Evolutionary conservation across 306 rosid species (phyloP), one percentile per base, ranked within the genome.

Genomic region (Adenanthera pavonina): DNA sequence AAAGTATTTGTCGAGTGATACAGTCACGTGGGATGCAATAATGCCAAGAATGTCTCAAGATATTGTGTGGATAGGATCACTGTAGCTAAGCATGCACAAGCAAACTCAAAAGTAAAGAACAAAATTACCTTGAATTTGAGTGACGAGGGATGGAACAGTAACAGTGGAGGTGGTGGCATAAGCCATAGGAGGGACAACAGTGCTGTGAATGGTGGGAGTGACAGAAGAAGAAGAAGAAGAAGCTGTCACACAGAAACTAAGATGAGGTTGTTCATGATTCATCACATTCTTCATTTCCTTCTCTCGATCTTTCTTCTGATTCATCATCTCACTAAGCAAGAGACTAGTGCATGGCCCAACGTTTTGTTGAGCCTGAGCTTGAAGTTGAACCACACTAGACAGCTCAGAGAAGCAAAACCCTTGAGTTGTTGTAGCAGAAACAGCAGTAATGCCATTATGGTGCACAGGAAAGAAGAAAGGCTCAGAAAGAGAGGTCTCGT

Each of bases 391-490:
- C 44, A 89, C 83, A 70, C 80, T 86, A 1, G 89, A 84, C 2
- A 91, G 90, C 83, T 95, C 94, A 17, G 98, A 88, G 77, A 90
- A 93, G 83, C 87, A 88, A 89, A 95, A 87, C 51, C 94, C 97
- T 84, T 90, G 94, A 25, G 83, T 25, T 2, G 78, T 3, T 40
- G 64, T 56, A 2, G 64, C 8, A 20, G 64, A 3, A 3, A 40
- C 43, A 40, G 43, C 6, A 40, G 43, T 78, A 64, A 46, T 79
- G 44, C 78, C 86, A 14, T 70, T 66, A 40, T 69, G 77, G 62
- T 82, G 80, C 85, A 68, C 80, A 0, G 97, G 97, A 67, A 90
- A 92, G 87, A 90, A 87, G 83, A 87, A 95, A 16, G 89, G 81
- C 47, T 90, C 92, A 0, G 76, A 79, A 48, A 81, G 43, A 52